Base-by-base conservation (phyloP, 495 filamentous ascomycete species). In the Opeltia flavorubescens region DNA sequence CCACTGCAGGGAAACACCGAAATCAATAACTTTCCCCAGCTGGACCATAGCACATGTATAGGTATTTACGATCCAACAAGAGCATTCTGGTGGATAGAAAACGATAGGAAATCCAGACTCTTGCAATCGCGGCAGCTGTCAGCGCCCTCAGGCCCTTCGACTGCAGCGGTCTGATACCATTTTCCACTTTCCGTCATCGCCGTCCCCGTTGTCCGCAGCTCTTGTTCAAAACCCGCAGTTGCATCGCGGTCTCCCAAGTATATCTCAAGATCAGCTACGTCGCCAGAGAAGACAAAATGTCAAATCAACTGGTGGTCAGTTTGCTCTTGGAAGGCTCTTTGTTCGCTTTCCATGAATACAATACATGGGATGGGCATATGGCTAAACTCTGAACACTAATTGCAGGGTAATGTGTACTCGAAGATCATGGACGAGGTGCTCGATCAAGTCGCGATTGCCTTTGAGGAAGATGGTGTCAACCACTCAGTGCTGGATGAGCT, bases 401-500 rank as follows among this genome's bases (percentile, higher is more conserved):
- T 39, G 62, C 57, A 84, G 83, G 91, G 93, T 58, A 58, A 62
- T 49, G 79, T 95, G 51, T 99, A 95, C 69, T 70, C 81, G 61
- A 74, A 80, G 61, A 84, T 96, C 70, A 95, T 99, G 65, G 70
- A 84, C 49, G 89, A 91, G 62, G 88, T 96, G 50, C 80, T 94
- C 60, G 77, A 84, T 50, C 75, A 76, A 46, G 94, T 88, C 57
- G 76, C 85, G 62, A 81, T 89, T 57, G 89, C 95, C 62, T 96
- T 99, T 64, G 93, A 99, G 63, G 91, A 96, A 62, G 83, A 81
- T 56, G 93, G 93, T 52, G 84, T 96, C 50, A 86, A 91, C 49
- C 83, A 85, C 59, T 67, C 76, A 53, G 85, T 86, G 39, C 70
- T 99, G 54, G 71, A 84, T 50, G 86, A 94, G 59, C 69, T 99